phyloP scores from a whole-genome alignment of 2,329 filamentous ascomycete species.

The Aspergillus carbonarius region DNA sequence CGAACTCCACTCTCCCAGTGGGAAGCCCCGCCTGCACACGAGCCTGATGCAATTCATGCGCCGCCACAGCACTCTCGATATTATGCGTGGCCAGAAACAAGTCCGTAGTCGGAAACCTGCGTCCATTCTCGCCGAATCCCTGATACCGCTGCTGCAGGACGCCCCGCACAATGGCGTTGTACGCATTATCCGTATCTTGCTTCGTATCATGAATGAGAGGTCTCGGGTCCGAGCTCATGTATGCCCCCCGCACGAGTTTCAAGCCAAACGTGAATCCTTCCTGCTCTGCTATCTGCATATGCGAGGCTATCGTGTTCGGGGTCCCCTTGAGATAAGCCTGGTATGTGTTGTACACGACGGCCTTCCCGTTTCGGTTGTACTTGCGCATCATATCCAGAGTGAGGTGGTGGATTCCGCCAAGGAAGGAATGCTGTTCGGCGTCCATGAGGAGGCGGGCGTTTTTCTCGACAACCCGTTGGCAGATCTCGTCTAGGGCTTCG shows the following conservation, averaged over 20 bases:
- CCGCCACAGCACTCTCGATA: slow-evolving; percentile 62
- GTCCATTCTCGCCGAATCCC: slow-evolving; percentile 20
- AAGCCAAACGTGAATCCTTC: slow-evolving; percentile 68
- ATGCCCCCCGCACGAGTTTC: slow-evolving; percentile 74
- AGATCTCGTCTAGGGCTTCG: slow-evolving; percentile 71
- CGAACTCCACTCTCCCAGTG: slow-evolving; percentile 54
- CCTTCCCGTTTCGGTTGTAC: slow-evolving; percentile 67
- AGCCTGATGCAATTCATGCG: slow-evolving; percentile 49
- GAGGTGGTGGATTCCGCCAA: slow-evolving; percentile 79
- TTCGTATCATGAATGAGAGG: slow-evolving; percentile 71
- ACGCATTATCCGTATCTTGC: slow-evolving; percentile 67
- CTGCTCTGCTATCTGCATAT: slow-evolving; percentile 59
- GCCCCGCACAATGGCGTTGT: slow-evolving; percentile 68
- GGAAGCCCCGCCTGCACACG: slow-evolving; percentile 42
- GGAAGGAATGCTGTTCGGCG: slow-evolving; percentile 77
- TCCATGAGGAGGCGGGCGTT: slow-evolving; percentile 77
- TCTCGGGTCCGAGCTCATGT: slow-evolving; percentile 68
- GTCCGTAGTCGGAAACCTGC: slow-evolving; percentile 56
- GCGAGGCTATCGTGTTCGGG: slow-evolving; percentile 56
- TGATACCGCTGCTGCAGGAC: slow-evolving; percentile 57
- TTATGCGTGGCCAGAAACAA: slow-evolving; percentile 85
- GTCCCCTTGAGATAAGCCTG: slow-evolving; percentile 72
- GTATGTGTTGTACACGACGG: slow-evolving; percentile 77
- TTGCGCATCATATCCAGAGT: slow-evolving; percentile 72
- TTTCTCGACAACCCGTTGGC: slow-evolving; percentile 54